Conservation (phyloP, 306 rosid species). For the Mucuna pruriens region DNA sequence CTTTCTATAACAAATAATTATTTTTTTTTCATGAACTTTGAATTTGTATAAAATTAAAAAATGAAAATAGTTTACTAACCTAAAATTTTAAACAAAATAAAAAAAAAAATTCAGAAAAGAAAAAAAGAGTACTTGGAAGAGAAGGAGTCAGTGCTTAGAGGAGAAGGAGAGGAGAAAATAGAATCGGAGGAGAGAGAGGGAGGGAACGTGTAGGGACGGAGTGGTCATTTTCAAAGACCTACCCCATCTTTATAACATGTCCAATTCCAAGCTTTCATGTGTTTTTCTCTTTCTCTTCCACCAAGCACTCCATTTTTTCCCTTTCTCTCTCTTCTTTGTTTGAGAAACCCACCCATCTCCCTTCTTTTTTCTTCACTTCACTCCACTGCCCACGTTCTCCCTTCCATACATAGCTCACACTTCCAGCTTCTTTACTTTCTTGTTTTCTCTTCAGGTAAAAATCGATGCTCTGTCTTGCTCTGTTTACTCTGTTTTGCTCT, state of each 20-base stretch:
- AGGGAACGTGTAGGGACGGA: constrained; percentile 40
- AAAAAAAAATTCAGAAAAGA: neutral
- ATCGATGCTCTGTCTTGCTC: neutral
- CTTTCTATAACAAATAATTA: too few species aligned
- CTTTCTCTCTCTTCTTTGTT: neutral
- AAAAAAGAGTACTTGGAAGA: neutral
- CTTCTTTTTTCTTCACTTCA: neutral
- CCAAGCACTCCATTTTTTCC: neutral
- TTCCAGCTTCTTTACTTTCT: neutral
- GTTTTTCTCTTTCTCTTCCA: constrained; percentile 23
- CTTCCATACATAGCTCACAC: neutral
- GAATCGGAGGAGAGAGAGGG: neutral
- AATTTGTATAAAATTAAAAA: too few species aligned
- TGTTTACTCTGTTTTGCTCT: neutral
- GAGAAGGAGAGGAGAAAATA: neutral
- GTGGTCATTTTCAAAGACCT: constrained; percentile 61
- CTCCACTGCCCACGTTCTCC: neutral
- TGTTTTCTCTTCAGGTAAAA: constrained; percentile 14
- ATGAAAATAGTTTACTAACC: too few species aligned
- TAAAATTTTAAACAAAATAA: neutral
- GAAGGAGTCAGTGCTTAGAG: neutral
- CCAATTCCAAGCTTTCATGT: neutral
- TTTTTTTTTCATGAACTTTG: too few species aligned
- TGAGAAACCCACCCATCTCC: neutral
- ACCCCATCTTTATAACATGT: constrained; percentile 45